Percentiles rank a stretch among this genome's conserved stretches.
These are phyloP conservation scores for Xylariaceae sp. DNA, from an alignment of 2,329 filamentous ascomycete genomes.

Conservation along the genomic window DNA sequence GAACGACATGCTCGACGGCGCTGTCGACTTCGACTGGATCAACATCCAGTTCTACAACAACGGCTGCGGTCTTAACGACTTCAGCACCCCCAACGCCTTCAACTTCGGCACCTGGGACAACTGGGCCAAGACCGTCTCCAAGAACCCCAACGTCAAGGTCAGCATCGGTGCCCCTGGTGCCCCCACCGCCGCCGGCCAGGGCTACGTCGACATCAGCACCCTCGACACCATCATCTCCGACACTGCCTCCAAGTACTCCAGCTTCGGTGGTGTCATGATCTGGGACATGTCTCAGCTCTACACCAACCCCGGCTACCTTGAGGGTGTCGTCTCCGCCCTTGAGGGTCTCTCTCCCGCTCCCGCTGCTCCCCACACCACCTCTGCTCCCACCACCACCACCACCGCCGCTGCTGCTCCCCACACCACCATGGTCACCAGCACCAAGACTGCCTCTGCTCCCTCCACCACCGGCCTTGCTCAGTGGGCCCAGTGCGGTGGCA, in stretches of 20 bases:
- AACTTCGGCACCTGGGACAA: slow-evolving; percentile 61
- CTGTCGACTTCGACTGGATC: slow-evolving; percentile 54
- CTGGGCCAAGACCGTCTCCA: slow-evolving; percentile 55
- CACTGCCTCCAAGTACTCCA: slow-evolving; percentile 45
- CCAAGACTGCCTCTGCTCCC: slow-evolving; percentile 3
- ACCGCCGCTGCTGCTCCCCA: neutral
- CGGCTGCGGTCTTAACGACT: slow-evolving; percentile 55
- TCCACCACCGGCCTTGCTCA: slow-evolving; percentile 18
- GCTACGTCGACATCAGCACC: slow-evolving; percentile 46
- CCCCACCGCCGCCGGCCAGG: slow-evolving; percentile 47
- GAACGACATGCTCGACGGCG: slow-evolving; percentile 49
- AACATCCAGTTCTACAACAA: slow-evolving; percentile 67
- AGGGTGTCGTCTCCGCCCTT: slow-evolving; percentile 37
- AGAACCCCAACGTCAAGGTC: slow-evolving; percentile 56
- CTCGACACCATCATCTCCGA: slow-evolving; percentile 50
- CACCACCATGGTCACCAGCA: slow-evolving; percentile 13
- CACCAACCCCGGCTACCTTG: slow-evolving; percentile 52
- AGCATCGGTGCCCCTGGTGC: slow-evolving; percentile 55
- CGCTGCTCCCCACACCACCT: neutral
- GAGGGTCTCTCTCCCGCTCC: slow-evolving; percentile 1
- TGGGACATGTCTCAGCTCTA: slow-evolving; percentile 62
- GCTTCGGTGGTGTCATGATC: slow-evolving; percentile 64
- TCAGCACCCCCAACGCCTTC: slow-evolving; percentile 43
- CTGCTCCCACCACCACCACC: neutral
- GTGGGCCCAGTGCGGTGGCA: slow-evolving; percentile 36